These are phyloP conservation scores for Aureobasidium subglaciale DNA, from an alignment of 2,329 filamentous ascomycete species.

Conservation along the genomic window DNA sequence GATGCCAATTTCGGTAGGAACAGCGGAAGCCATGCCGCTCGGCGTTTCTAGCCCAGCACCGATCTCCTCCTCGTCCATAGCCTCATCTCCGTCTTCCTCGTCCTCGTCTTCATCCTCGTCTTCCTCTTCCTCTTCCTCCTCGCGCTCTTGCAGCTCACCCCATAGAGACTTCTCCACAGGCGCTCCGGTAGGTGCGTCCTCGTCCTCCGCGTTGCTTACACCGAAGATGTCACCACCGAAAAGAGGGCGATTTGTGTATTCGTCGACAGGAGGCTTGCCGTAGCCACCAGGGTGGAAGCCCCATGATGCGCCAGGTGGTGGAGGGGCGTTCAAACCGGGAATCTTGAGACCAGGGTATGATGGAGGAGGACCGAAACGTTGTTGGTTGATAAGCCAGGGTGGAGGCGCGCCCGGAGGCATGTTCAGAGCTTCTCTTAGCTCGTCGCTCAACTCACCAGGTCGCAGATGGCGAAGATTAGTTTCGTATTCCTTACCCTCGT, in stretches of 20 bases:
- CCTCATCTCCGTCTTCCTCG: constrained; percentile 68
- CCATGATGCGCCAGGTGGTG: constrained; percentile 83
- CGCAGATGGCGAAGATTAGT: constrained; percentile 87
- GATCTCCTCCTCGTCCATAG: constrained; percentile 62
- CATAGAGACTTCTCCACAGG: constrained; percentile 81
- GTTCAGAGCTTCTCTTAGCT: constrained; percentile 83
- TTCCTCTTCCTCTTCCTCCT: constrained; percentile 64
- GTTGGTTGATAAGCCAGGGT: constrained; percentile 95
- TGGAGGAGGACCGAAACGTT: constrained; percentile 85
- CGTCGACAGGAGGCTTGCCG: constrained; percentile 91
- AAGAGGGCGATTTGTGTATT: constrained; percentile 72
- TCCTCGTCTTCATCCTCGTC: constrained; percentile 58
- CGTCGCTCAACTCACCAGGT: constrained; percentile 82
- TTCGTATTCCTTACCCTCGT: constrained; percentile 97
- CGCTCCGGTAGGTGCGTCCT: constrained; percentile 55
- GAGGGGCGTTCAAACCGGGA: constrained; percentile 86
- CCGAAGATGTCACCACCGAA: constrained; percentile 96
- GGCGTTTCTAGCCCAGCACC: constrained; percentile 65
- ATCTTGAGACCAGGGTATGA: constrained; percentile 95
- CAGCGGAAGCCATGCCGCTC: constrained; percentile 69
- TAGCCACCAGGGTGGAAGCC: constrained; percentile 93
- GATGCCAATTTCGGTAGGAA: constrained; percentile 72
- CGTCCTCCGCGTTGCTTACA: constrained; percentile 56
- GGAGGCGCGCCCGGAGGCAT: constrained; percentile 90
- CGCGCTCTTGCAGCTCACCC: constrained; percentile 80